Evolutionary conservation across 75 land plant species (phyloP).

Genomic region (Cupressus sempervirens): DNA sequence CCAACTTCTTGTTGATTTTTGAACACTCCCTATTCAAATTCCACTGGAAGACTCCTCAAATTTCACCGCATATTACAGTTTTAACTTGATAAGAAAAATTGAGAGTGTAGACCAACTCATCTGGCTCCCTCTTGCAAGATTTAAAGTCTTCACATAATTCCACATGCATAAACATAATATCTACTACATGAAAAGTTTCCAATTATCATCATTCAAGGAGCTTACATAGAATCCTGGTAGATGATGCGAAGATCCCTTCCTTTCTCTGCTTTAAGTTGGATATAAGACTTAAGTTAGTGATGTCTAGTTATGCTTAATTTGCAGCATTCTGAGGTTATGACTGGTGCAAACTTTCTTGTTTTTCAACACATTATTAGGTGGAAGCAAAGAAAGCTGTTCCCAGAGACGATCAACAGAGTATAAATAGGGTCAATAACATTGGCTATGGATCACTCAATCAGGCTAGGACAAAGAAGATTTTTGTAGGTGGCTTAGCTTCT

Average conservation of each 20-base stretch:
- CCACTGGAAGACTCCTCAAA: background rate
- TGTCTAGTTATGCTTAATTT: background rate
- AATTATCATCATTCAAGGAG: background rate
- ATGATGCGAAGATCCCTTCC: background rate
- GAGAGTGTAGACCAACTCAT: background rate
- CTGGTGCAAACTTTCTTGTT: conserved; percentile 9
- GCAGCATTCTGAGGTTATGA: conserved; percentile 5
- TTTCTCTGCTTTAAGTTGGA: background rate
- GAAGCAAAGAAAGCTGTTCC: conserved; percentile 99
- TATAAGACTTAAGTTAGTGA: background rate
- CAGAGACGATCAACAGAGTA: conserved; percentile 80
- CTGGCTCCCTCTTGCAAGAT: background rate
- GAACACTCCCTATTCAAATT: background rate
- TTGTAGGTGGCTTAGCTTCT: conserved; percentile 97
- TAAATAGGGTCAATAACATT: conserved; percentile 44
- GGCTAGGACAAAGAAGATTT: conserved; percentile 87
- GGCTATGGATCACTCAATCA: conserved; percentile 63
- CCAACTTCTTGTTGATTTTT: background rate
- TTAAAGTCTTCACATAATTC: background rate
- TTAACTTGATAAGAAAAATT: background rate
- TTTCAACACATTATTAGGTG: conserved; percentile 45
- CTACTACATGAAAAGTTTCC: background rate
- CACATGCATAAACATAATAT: background rate
- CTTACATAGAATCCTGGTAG: background rate
- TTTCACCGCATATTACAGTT: background rate